Evolutionary conservation across 2,329 filamentous ascomycete genomes (phyloP), one percentile per base, ranked within the genome.

Genomic region (Pseudopyrenochaeta lycopersici): DNA sequence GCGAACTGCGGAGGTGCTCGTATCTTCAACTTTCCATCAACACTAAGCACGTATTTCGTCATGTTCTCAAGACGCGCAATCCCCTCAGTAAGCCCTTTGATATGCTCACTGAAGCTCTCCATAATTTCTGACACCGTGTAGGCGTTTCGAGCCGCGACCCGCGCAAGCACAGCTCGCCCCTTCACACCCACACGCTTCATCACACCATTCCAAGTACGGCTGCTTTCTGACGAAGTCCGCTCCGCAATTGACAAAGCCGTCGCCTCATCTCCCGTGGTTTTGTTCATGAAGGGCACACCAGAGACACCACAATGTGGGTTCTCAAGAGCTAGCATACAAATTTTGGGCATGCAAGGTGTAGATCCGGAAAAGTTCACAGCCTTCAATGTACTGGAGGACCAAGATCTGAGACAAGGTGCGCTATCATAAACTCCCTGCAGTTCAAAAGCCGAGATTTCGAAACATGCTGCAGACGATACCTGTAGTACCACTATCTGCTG

Each of bases 261-360:
- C 14, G 83, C 81, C 20, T 93, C 92, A 1, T 90, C 93, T 0
- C 94, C 94, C 2, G 94, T 99, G 0, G 95, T 99, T 1, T 84
- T 99, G 52, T 99, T 99, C 83, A 99, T 99, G 95, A 99, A 99
- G 82, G 95, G 95, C 54, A 98, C 95, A 1, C 95, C 95, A 53
- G 93, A 97, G 80, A 91, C 87, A 56, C 95, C 95, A 17, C 93
- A 97, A 78, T 99, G 95, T 79, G 95, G 95, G 40, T 99, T 97
- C 83, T 98, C 94, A 54, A 87, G 93, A 68, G 94, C 94, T 49
- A 92, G 86, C 74, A 96, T 99, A 75, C 93, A 98, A 82, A 93
- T 99, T 69, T 83, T 99, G 60, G 92, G 94, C 52, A 79, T 97
- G 70, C 94, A 99, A 80, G 95, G 95, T 61, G 92, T 99, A 58